Evolutionary conservation across 192 early-diverging fungal genomes (phyloP).

Genomic region (Borealophlyctis nickersoniae): DNA sequence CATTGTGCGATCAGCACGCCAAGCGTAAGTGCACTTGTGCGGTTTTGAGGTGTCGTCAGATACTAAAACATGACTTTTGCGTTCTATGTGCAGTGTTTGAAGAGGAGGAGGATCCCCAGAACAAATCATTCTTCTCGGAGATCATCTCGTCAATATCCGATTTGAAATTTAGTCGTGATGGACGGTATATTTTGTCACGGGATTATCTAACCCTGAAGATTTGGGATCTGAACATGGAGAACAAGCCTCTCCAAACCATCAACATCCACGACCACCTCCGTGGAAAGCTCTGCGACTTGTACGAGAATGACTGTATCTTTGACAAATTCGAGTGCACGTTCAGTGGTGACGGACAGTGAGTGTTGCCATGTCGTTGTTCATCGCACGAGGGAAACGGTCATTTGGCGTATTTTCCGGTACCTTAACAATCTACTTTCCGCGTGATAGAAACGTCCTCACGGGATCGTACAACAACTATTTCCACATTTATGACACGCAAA

Average conservation of each 20-base stretch:
- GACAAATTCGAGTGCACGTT: constrained; percentile 99
- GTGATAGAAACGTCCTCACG: constrained; percentile 62
- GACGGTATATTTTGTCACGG: constrained; percentile 93
- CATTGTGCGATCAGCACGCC: constrained; percentile 90
- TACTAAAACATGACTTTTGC: not conserved
- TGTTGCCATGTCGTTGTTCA: constrained; percentile 20
- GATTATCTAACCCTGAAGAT: constrained; percentile 97
- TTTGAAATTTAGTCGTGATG: constrained; percentile 93
- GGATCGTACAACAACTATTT: constrained; percentile 99
- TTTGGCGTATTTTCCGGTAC: not conserved
- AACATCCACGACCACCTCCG: constrained; percentile 94
- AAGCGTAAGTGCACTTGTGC: constrained; percentile 62
- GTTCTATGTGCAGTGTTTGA: constrained; percentile 70
- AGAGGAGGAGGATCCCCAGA: constrained; percentile 87
- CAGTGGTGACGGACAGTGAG: constrained; percentile 89
- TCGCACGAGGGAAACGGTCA: not conserved
- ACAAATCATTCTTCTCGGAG: constrained; percentile 99
- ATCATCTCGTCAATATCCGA: constrained; percentile 99
- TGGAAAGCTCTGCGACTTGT: constrained; percentile 95
- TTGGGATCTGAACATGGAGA: constrained; percentile 99
- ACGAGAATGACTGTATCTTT: constrained; percentile 99
- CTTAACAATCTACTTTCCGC: not conserved
- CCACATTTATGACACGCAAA: constrained; percentile 87
- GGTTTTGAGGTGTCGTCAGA: not conserved
- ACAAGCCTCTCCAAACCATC: constrained; percentile 88